Evolutionary conservation across 495 filamentous ascomycete genomes (phyloP).

Genomic region (Bacidia gigantensis): DNA sequence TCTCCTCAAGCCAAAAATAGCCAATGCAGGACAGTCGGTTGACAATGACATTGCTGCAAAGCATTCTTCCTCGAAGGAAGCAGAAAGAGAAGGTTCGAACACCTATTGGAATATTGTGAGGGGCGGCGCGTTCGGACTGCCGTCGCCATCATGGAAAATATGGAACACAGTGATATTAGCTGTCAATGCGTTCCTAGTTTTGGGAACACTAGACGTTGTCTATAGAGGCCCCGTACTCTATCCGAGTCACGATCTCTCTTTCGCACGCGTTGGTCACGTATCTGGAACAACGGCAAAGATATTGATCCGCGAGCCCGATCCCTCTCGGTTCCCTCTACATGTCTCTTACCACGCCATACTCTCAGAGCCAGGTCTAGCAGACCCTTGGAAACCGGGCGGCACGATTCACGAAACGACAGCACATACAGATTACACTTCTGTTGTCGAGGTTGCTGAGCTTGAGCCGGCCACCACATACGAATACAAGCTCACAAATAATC

Average conservation of each 20-base stretch:
- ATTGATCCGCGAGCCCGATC: slow-evolving; percentile 70
- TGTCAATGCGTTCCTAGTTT: slow-evolving; percentile 53
- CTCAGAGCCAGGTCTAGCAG: slow-evolving; percentile 9
- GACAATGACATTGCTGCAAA: neutral
- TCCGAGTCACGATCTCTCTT: slow-evolving; percentile 59
- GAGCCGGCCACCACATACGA: slow-evolving; percentile 55
- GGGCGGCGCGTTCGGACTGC: slow-evolving; percentile 40
- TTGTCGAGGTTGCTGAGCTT: slow-evolving; percentile 42
- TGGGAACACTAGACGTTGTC: slow-evolving; percentile 58
- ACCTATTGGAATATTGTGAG: neutral
- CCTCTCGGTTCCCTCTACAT: slow-evolving; percentile 55
- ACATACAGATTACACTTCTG: slow-evolving; percentile 67
- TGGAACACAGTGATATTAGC: slow-evolving; percentile 48
- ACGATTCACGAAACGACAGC: slow-evolving; percentile 49
- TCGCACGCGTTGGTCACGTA: slow-evolving; percentile 74
- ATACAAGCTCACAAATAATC: slow-evolving; percentile 71
- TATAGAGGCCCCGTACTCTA: slow-evolving; percentile 54
- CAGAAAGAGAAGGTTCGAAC: neutral
- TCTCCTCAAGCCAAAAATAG: slow-evolving; percentile 18
- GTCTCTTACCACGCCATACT: slow-evolving; percentile 43
- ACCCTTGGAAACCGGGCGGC: slow-evolving; percentile 52
- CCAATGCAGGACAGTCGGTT: slow-evolving; percentile 4
- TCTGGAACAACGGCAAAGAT: slow-evolving; percentile 68
- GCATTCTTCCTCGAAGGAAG: neutral
- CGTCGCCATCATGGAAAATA: slow-evolving; percentile 44